These are phyloP conservation scores for Pontederia paniculata DNA, from an alignment of 176 grass and related monocot genomes.

Conservation along the genomic window DNA sequence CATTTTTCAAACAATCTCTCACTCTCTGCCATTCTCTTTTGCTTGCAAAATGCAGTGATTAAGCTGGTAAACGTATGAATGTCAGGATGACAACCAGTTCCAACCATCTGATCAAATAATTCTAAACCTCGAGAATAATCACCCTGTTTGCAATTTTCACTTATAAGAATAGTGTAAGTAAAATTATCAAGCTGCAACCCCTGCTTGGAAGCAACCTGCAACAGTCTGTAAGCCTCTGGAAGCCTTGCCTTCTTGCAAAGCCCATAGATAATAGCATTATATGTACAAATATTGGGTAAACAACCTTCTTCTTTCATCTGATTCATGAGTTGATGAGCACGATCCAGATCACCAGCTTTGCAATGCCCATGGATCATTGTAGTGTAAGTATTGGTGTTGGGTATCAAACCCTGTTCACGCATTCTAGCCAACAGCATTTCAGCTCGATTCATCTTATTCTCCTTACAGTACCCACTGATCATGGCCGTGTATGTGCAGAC, in stretches of 20 bases:
- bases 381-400: conserved; percentile 82
- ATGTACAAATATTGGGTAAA: conserved; percentile 63
- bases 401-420: conserved; percentile 49
- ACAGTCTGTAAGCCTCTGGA: conserved; percentile 73
- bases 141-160: conserved; percentile 64
- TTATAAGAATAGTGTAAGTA: conserved; percentile 68
- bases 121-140: conserved; percentile 45
- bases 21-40: conserved; percentile 57
- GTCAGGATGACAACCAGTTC: conserved; percentile 57
- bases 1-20: conserved; percentile 70
- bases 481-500: conserved; percentile 76
- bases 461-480: conserved; percentile 78
- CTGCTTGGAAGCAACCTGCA: conserved; percentile 33
- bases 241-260: conserved; percentile 61
- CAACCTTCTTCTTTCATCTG: conserved; percentile 54
- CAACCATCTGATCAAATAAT: conserved; percentile 59
- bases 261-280: conserved; percentile 65
- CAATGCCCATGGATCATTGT: conserved; percentile 53
- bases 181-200: conserved; percentile 65
- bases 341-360: conserved; percentile 48
- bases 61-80: conserved; percentile 74
- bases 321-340: conserved; percentile 52
- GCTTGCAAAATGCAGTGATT: conserved; percentile 60
- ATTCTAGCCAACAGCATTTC: conserved; percentile 82
- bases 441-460: conserved; percentile 63